Percentiles rank a stretch among this genome's conserved stretches.
Conservation (phyloP, 129 eudicot genomes). For the Heracleum sosnowskyi region DNA sequence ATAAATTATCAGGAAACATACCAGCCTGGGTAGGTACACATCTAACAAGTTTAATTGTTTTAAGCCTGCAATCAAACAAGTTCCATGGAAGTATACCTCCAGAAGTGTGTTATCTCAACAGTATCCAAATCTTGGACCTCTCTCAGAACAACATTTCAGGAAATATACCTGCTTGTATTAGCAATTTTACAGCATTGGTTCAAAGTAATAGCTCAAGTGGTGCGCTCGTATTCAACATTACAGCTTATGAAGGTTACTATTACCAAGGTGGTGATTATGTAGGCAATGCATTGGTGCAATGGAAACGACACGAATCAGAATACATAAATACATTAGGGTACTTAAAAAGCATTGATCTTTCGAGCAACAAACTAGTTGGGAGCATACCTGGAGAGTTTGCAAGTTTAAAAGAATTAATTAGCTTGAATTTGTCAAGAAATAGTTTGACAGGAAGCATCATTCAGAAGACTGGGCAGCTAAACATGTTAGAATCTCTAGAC, state of each 20-base stretch:
- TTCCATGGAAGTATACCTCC: conserved; percentile 29
- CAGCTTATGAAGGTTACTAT: not conserved
- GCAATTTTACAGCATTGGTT: conserved; percentile 17
- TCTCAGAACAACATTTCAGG: conserved; percentile 29
- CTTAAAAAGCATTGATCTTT: conserved; percentile 30
- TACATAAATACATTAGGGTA: conserved; percentile 29
- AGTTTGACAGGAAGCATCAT: conserved; percentile 10
- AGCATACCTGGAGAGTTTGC: conserved; percentile 32
- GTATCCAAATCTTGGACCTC: conserved; percentile 35
- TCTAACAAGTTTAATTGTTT: conserved; percentile 25
- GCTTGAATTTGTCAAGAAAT: conserved; percentile 19
- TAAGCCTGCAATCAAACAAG: conserved; percentile 25
- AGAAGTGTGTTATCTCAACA: conserved; percentile 26
- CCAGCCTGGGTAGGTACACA: conserved; percentile 38
- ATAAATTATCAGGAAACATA: conserved; percentile 25
- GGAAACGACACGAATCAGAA: conserved; percentile 31
- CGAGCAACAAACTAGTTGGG: conserved; percentile 29
- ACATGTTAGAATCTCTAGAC: conserved; percentile 18
- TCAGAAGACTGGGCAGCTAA: conserved; percentile 2
- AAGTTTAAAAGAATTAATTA: conserved; percentile 7
- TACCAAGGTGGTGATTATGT: not conserved
- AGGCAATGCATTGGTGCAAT: conserved; percentile 20
- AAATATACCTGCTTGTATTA: conserved; percentile 26
- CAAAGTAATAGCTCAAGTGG: not conserved
- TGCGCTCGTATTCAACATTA: not conserved